Evolutionary conservation across 192 early-diverging fungal genomes (phyloP).

Genomic region (Coemansia sp.): DNA sequence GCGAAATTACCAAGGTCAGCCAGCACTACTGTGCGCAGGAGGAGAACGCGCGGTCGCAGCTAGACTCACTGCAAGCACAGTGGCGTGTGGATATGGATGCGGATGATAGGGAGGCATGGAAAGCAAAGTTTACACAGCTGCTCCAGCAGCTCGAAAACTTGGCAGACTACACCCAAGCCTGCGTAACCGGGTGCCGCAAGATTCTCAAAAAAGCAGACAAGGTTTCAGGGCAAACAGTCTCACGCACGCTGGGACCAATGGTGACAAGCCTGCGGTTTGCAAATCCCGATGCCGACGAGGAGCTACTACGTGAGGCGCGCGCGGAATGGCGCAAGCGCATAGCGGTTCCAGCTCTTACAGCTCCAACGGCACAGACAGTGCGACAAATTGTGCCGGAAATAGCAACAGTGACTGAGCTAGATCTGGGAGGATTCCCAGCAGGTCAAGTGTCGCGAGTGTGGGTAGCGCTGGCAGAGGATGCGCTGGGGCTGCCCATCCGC

Average conservation of each 20-base stretch:
- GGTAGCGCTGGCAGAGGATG: slow-evolving; percentile 65
- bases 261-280: slow-evolving; percentile 57
- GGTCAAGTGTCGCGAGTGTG: slow-evolving; percentile 61
- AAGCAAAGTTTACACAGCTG: slow-evolving; percentile 21
- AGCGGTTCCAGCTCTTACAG: slow-evolving; percentile 9
- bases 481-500: slow-evolving; percentile 59
- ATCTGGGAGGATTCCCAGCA: slow-evolving; percentile 55
- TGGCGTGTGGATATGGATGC: slow-evolving; percentile 21
- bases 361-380: slow-evolving; percentile 2
- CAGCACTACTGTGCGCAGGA: slow-evolving; percentile 52
- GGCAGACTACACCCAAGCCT: slow-evolving; percentile 58
- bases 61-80: slow-evolving; percentile 17
- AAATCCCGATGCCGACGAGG: slow-evolving; percentile 58
- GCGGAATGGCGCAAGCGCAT: slow-evolving; percentile 40
- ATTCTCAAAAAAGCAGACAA: slow-evolving; percentile 67
- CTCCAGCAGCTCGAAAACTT: slow-evolving; percentile 29
- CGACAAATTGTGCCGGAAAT: slow-evolving; percentile 6
- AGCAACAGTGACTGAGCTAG: slow-evolving; percentile 56
- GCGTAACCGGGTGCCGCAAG: slow-evolving; percentile 63
- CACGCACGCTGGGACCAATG: slow-evolving; percentile 57
- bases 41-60: slow-evolving; percentile 19
- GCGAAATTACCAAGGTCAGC: slow-evolving; percentile 58
- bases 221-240: slow-evolving; percentile 28
- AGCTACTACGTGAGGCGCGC: slow-evolving; percentile 55
- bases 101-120: slow-evolving; percentile 12